Evolutionary conservation across 176 grass and related monocot species (phyloP).

Genomic region (Lolium multiflorum): DNA sequence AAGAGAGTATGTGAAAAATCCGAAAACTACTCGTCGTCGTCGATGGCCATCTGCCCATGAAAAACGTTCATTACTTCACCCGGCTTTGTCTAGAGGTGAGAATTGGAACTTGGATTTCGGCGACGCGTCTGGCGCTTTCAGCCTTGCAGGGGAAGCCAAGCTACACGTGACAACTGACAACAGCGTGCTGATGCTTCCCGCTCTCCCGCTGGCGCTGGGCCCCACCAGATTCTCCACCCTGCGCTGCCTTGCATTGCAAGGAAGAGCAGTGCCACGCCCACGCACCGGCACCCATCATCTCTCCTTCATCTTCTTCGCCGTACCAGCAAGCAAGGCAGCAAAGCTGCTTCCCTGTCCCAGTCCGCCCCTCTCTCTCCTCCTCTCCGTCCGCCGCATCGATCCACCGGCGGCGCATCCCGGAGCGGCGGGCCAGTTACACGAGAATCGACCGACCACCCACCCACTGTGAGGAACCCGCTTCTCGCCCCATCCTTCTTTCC

Average conservation of each 20-base stretch:
- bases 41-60: no score
- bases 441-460: background rate
- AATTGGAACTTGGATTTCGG: background rate
- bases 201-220: background rate
- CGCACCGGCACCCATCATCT: slow-evolving; percentile 1
- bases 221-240: slow-evolving; percentile 5
- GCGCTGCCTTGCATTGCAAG: slow-evolving; percentile 31
- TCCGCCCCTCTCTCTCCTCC: background rate
- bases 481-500: background rate
- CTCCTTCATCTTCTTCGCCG: background rate
- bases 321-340: background rate
- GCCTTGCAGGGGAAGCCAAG: slow-evolving; percentile 2
- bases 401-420: background rate
- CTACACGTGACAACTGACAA: background rate
- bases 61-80: no score
- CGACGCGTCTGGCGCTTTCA: background rate
- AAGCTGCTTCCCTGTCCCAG: background rate
- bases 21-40: no score
- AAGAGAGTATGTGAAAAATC: no score
- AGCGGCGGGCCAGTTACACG: background rate
- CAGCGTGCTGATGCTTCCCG: background rate
- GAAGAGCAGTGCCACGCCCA: background rate
- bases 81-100: no score
- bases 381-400: background rate
- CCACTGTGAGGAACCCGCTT: slow-evolving; percentile 12